Percentiles rank a stretch among this genome's conserved stretches.
Conservation (phyloP, 2,329 filamentous ascomycete genomes). For the Torrubiellomyces zombiae region DNA sequence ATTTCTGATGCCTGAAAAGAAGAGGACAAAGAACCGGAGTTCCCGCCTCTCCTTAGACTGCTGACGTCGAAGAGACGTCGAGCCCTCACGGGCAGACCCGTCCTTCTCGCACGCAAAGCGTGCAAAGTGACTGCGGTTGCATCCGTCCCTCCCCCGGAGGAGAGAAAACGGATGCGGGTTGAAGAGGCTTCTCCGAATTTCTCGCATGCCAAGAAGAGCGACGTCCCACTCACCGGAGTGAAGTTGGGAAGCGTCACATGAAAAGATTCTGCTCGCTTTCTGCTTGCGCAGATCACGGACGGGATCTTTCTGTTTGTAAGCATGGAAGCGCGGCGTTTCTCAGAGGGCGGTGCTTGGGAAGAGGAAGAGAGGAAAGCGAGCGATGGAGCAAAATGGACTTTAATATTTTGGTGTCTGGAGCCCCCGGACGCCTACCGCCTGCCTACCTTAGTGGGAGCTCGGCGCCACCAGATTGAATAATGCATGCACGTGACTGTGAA, state of each 20-base stretch:
- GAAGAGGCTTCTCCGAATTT: constrained; percentile 11
- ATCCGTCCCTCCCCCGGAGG: constrained; percentile 1
- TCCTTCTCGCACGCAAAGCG: constrained; percentile 5
- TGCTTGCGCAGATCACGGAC: too few species aligned
- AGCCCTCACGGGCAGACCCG: constrained; percentile 10
- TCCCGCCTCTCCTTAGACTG: too few species aligned
- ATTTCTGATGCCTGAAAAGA: constrained; percentile 12
- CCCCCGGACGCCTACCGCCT: too few species aligned
- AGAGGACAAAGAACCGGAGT: too few species aligned
- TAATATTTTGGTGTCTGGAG: too few species aligned
- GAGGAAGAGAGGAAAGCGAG: constrained; percentile 1
- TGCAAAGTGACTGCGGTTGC: constrained; percentile 7
- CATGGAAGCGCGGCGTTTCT: constrained; percentile 11
- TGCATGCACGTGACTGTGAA: too few species aligned
- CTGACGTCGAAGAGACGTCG: constrained; percentile 9
- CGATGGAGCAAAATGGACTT: too few species aligned
- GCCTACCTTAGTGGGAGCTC: too few species aligned
- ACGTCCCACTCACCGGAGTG: too few species aligned
- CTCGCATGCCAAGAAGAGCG: constrained; percentile 9
- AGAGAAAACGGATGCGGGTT: neutral
- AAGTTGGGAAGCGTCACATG: too few species aligned
- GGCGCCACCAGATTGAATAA: too few species aligned
- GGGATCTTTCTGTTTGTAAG: constrained; percentile 8
- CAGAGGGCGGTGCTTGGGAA: constrained; percentile 8
- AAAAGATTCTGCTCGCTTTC: too few species aligned